Conservation (phyloP, 495 filamentous ascomycete species). For the Neurospora discreta region DNA sequence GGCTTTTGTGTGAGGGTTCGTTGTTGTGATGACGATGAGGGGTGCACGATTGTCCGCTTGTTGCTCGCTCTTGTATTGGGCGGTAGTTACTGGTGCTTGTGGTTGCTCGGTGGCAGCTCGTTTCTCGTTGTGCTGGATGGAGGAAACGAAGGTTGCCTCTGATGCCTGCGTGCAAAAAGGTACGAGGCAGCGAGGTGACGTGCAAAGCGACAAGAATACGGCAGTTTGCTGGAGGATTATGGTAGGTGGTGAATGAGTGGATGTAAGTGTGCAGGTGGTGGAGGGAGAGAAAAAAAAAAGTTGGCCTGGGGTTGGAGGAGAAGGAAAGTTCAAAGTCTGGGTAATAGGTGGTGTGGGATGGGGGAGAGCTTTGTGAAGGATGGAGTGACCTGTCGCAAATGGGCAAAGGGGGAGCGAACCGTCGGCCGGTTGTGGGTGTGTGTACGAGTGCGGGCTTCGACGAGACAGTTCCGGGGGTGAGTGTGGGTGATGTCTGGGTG, state of each 20-base stretch:
- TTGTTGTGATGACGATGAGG: not conserved
- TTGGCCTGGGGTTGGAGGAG: conserved; percentile 21
- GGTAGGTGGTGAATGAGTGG: not conserved
- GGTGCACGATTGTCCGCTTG: not conserved
- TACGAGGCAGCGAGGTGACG: not conserved
- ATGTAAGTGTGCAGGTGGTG: not conserved
- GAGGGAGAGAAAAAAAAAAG: conserved; percentile 14
- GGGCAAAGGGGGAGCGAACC: conserved; percentile 4
- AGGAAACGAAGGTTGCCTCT: not conserved
- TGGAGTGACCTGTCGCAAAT: conserved; percentile 9
- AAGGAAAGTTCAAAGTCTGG: conserved; percentile 3
- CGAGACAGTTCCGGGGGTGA: conserved; percentile 1
- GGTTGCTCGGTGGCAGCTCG: not conserved
- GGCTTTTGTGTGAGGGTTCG: not conserved
- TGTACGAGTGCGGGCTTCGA: not conserved
- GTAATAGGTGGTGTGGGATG: conserved; percentile 12
- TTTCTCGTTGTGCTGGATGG: not conserved
- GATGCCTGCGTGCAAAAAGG: not conserved
- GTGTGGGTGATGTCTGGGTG: conserved; percentile 4
- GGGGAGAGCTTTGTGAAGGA: conserved; percentile 12
- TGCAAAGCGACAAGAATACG: not conserved
- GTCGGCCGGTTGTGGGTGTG: not conserved
- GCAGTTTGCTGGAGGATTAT: not conserved
- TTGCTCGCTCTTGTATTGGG: not conserved
- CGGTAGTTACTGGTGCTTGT: not conserved